Evolutionary conservation across 139 green algal species (phyloP).

Genomic region (Dunaliella primolecta): DNA sequence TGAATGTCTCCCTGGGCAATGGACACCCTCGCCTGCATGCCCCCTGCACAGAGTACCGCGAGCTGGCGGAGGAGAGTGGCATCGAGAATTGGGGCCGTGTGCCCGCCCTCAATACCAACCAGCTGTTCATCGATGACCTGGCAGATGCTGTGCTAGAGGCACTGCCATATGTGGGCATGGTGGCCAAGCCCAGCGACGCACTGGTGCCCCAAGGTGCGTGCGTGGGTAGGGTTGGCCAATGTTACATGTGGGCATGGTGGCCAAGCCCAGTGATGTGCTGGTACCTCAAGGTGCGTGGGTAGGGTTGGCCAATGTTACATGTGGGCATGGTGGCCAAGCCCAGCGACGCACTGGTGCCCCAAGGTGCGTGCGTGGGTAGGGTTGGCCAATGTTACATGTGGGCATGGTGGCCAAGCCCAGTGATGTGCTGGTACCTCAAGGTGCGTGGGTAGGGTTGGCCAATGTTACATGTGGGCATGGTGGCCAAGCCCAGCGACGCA

Average conservation of each 20-base stretch:
- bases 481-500: constrained; percentile 49
- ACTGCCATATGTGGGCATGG: constrained; percentile 84
- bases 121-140: constrained; percentile 93
- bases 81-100: constrained; percentile 91
- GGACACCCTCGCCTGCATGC: too few species aligned
- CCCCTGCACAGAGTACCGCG: constrained; percentile 12
- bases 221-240: constrained; percentile 50
- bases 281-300: too few species aligned
- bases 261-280: constrained; percentile 22
- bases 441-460: too few species aligned
- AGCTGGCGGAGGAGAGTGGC: constrained; percentile 77
- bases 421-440: not conserved
- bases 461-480: too few species aligned
- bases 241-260: constrained; percentile 83
- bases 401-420: constrained; percentile 67
- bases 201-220: constrained; percentile 70
- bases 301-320: constrained; percentile 91
- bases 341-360: constrained; percentile 2
- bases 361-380: not conserved
- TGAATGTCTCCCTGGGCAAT: too few species aligned
- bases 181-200: constrained; percentile 60
- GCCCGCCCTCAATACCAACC: constrained; percentile 92
- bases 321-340: constrained; percentile 68
- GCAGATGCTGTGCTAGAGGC: constrained; percentile 84
- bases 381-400: constrained; percentile 83